Evolutionary conservation across 352 stramenopile genomes (phyloP).

Genomic region (Globisporangium parvum): DNA sequence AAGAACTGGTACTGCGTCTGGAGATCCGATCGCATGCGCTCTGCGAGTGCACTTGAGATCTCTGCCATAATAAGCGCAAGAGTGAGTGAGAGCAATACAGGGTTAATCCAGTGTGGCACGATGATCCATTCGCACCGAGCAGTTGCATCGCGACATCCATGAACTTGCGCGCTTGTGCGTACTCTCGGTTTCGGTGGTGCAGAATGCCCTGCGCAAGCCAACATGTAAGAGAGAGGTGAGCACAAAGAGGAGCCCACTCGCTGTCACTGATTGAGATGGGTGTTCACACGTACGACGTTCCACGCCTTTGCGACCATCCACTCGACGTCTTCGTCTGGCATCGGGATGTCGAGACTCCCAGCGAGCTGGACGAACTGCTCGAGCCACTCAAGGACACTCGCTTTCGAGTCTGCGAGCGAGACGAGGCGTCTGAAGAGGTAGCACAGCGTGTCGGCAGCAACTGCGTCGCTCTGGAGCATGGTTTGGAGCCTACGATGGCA

Average conservation of each 20-base stretch:
- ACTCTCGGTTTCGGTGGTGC: constrained; percentile 25
- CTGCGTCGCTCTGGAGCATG: constrained; percentile 34
- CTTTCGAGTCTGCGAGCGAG: constrained; percentile 38
- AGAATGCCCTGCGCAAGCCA: constrained; percentile 45
- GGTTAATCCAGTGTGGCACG: too few species aligned
- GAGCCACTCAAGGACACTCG: constrained; percentile 44
- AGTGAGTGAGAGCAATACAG: neutral
- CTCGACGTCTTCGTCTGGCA: constrained; percentile 48
- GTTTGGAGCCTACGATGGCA: constrained; percentile 40
- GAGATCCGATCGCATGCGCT: constrained; percentile 25
- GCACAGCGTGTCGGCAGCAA: constrained; percentile 29
- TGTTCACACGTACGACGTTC: constrained; percentile 49
- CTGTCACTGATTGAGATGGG: neutral
- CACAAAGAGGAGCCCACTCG: too few species aligned
- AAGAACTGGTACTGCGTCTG: constrained; percentile 40
- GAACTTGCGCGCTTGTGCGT: constrained; percentile 27
- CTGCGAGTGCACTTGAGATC: constrained; percentile 20
- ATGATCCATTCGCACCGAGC: constrained; percentile 23
- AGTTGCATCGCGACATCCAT: constrained; percentile 37
- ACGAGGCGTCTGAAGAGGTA: constrained; percentile 65
- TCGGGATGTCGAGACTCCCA: constrained; percentile 33
- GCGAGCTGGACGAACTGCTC: constrained; percentile 56
- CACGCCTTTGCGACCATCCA: constrained; percentile 73
- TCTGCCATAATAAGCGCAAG: constrained; percentile 14
- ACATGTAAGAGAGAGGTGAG: too few species aligned